Percentiles rank a stretch among this genome's conserved stretches.
Evolutionary conservation across 2,329 filamentous ascomycete genomes (phyloP).

Genomic region (Colletotrichum cordylinicola): DNA sequence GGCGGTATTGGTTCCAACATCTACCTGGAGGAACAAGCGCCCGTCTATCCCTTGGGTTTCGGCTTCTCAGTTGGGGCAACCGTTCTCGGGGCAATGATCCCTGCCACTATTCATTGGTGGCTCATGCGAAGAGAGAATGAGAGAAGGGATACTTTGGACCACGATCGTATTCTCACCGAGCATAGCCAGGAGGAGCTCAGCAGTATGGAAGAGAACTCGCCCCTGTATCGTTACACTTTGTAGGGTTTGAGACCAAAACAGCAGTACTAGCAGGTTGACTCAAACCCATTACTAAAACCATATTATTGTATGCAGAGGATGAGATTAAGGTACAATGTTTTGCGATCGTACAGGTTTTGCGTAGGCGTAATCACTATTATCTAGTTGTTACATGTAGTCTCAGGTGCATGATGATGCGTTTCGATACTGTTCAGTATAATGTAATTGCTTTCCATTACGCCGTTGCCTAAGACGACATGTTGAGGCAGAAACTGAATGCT

Average conservation of each 20-base stretch:
- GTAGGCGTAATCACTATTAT: neutral
- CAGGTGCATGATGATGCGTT: rapidly evolving
- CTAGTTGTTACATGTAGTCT: neutral
- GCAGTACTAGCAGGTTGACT: neutral
- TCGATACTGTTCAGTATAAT: neutral
- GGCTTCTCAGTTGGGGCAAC: neutral
- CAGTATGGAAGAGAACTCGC: neutral
- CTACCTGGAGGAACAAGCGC: neutral
- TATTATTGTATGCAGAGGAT: rapidly evolving
- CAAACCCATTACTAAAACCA: neutral
- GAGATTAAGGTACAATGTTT: neutral
- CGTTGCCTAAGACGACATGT: rapidly evolving
- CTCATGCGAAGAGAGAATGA: neutral
- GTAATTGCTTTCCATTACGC: rapidly evolving
- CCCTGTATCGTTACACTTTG: neutral
- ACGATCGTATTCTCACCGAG: neutral
- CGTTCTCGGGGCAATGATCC: neutral
- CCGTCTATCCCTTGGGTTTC: neutral
- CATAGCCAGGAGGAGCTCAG: neutral
- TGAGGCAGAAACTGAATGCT: rapidly evolving
- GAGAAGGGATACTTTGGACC: neutral
- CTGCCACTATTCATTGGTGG: neutral
- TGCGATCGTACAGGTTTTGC: rapidly evolving
- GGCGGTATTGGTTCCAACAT: neutral
- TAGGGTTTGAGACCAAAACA: neutral